Percentiles rank a stretch among this genome's conserved stretches.
Conservation (phyloP, 1,284 basidiomycete genomes). For the Heterobasidion irregulare region DNA sequence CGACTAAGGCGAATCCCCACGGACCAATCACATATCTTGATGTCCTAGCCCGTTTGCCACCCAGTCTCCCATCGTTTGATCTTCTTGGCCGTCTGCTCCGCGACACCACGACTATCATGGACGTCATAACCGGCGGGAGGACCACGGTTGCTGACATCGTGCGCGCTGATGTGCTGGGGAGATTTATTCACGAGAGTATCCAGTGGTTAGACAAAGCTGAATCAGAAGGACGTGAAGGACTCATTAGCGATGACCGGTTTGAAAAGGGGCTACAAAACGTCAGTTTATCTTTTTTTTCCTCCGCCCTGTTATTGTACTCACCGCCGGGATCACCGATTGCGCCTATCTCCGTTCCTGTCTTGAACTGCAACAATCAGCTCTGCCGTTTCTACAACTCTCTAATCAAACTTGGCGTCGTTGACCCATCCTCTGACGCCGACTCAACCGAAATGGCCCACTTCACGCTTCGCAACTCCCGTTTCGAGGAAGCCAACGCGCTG, state of each 20-base stretch:
- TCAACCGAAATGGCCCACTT: constrained; percentile 70
- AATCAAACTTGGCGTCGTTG: constrained; percentile 53
- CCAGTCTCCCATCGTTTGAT: constrained; percentile 65
- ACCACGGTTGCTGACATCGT: constrained; percentile 58
- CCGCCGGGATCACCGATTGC: background rate
- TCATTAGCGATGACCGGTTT: constrained; percentile 62
- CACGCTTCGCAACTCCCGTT: constrained; percentile 55
- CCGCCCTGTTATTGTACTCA: background rate
- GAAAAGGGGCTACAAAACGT: constrained; percentile 64
- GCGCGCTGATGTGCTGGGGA: constrained; percentile 53
- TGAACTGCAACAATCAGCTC: constrained; percentile 31
- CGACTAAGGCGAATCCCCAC: constrained; percentile 25
- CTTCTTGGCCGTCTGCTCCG: constrained; percentile 57
- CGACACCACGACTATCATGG: constrained; percentile 39
- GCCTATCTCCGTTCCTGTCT: background rate
- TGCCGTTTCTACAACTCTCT: constrained; percentile 71
- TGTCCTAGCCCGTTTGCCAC: constrained; percentile 49
- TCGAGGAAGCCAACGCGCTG: constrained; percentile 65
- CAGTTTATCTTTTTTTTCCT: constrained; percentile 17
- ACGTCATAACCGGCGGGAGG: constrained; percentile 29
- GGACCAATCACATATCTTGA: constrained; percentile 46
- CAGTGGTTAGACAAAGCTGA: constrained; percentile 62
- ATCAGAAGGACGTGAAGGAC: constrained; percentile 51
- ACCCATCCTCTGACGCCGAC: constrained; percentile 52
- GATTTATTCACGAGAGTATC: constrained; percentile 58